A percentile compares a stretch with the other conserved stretches of the same genome.
phyloP scores from a whole-genome alignment of 768 basidiomycete species.

The Rhodosporidiobolus sp. region DNA sequence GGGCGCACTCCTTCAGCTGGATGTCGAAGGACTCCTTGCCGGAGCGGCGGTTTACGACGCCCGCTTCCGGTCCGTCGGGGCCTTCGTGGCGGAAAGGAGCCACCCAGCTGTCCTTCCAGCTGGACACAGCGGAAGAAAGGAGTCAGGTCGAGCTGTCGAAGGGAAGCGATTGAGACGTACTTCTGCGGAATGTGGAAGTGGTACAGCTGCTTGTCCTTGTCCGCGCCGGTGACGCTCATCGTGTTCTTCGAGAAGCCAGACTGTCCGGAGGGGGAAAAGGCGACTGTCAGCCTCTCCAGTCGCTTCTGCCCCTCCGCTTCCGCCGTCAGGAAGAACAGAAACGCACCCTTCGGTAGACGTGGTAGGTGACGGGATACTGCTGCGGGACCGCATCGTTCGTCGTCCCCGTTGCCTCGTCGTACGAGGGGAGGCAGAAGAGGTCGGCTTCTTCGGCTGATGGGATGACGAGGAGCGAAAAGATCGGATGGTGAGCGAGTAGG shows the following conservation, averaged over 20 bases:
- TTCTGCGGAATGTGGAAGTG: too few relatives aligned
- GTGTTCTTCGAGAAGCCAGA: background rate
- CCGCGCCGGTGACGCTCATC: slow-evolving; percentile 10
- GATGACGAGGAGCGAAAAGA: too few relatives aligned
- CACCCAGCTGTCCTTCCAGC: background rate
- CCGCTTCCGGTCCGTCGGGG: background rate
- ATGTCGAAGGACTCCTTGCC: background rate
- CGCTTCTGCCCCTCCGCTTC: too few relatives aligned
- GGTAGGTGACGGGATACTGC: background rate
- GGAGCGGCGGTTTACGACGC: background rate
- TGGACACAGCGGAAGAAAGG: too few relatives aligned
- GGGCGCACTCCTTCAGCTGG: background rate
- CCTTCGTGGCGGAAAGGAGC: background rate
- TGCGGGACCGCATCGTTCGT: too few relatives aligned
- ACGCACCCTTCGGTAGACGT: slow-evolving; percentile 1
- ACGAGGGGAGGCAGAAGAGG: background rate
- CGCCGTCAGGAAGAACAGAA: too few relatives aligned
- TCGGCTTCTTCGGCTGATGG: background rate
- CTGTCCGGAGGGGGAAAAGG: too few relatives aligned
- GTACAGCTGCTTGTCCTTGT: slow-evolving; percentile 3
- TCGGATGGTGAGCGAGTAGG: too few relatives aligned
- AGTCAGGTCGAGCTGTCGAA: too few relatives aligned
- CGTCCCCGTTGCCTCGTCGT: background rate
- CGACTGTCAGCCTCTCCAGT: too few relatives aligned
- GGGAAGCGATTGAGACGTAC: too few relatives aligned